Percentiles rank a stretch among this genome's conserved stretches.
Evolutionary conservation across 306 rosid genomes (phyloP).

Genomic region (Boehmeria nivea): DNA sequence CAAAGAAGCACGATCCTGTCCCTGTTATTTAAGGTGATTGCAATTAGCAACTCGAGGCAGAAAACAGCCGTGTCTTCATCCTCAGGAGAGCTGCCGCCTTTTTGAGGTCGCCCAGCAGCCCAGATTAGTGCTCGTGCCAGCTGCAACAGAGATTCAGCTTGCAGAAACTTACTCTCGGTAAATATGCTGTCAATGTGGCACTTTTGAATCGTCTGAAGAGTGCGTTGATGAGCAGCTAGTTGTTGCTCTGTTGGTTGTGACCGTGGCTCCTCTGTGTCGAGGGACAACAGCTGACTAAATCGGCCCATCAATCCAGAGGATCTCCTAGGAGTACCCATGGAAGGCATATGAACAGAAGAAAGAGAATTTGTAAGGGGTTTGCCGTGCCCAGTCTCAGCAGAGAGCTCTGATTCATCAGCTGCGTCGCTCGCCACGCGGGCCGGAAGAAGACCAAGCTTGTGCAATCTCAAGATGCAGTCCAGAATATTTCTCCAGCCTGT

Average conservation of each 20-base stretch:
- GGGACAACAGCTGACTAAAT: conserved; percentile 95
- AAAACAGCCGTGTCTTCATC: conserved; percentile 99
- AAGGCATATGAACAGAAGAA: conserved; percentile 73
- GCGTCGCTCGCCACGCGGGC: conserved; percentile 98
- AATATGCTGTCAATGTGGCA: conserved; percentile 97
- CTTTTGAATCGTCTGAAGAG: conserved; percentile 89
- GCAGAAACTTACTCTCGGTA: conserved; percentile 93
- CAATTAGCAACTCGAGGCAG: conserved; percentile 91
- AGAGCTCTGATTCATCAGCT: conserved; percentile 82
- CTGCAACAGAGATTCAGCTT: conserved; percentile 89
- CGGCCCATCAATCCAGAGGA: conserved; percentile 98
- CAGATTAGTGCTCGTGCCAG: conserved; percentile 91
- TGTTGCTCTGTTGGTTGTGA: conserved; percentile 99
- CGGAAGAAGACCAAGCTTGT: conserved; percentile 97
- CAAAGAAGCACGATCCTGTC: conserved; percentile 93
- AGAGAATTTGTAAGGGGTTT: conserved; percentile 72
- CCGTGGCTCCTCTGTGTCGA: conserved; percentile 96
- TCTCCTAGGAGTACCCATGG: conserved; percentile 93
- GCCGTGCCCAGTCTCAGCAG: conserved; percentile 72
- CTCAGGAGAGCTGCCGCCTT: conserved; percentile 87
- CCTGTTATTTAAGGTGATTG: conserved; percentile 91
- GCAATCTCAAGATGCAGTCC: conserved; percentile 88
- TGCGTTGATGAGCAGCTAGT: conserved; percentile 98
- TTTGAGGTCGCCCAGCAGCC: conserved; percentile 98
- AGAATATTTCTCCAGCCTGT: conserved; percentile 98